Evolutionary conservation across 2,329 filamentous ascomycete species (phyloP).

Genomic region (Fusarium sp.): DNA sequence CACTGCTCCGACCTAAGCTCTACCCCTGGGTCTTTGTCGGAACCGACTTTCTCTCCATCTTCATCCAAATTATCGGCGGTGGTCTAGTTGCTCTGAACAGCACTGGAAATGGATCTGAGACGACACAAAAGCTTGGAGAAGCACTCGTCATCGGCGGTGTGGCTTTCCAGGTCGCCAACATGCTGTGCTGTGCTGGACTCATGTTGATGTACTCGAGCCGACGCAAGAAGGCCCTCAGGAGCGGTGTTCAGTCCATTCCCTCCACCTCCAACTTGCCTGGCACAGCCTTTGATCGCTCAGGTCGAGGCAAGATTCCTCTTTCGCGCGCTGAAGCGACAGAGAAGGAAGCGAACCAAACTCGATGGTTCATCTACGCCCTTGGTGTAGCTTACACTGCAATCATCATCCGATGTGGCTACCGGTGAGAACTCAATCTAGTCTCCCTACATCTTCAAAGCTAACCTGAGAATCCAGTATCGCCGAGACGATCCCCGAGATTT

Average conservation of each 20-base stretch:
- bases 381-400: conserved; percentile 25
- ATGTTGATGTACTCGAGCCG: conserved; percentile 30
- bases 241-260: background rate
- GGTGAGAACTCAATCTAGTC: background rate
- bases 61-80: conserved; percentile 39
- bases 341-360: conserved; percentile 13
- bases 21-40: conserved; percentile 61
- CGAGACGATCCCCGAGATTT: conserved; percentile 24
- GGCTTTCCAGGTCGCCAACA: conserved; percentile 42
- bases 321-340: conserved; percentile 23
- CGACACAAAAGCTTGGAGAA: conserved; percentile 22
- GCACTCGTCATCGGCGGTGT: conserved; percentile 39
- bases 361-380: conserved; percentile 27
- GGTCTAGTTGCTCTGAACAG: conserved; percentile 24
- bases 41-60: conserved; percentile 55
- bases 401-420: conserved; percentile 31
- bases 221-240: conserved; percentile 14
- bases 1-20: conserved; percentile 51
- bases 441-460: background rate
- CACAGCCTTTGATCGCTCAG: background rate
- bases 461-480: conserved; percentile 13
- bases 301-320: conserved; percentile 11
- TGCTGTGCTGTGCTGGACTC: conserved; percentile 35
- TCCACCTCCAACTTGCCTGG: background rate
- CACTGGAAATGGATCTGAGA: conserved; percentile 16